phyloP scores from a whole-genome alignment of 441 rosid genomes.

The Biscutella laevigata region DNA sequence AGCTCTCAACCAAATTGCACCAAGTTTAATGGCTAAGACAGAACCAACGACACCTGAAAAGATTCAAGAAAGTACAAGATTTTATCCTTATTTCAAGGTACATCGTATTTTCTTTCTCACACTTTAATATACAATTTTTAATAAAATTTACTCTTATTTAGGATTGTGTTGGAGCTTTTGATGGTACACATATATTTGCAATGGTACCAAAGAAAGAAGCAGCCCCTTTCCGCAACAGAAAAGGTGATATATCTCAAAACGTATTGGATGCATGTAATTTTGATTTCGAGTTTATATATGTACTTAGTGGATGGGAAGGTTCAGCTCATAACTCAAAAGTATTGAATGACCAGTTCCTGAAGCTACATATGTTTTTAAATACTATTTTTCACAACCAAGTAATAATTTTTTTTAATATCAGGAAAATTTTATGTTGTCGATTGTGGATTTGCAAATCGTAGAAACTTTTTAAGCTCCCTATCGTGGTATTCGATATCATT shows the following conservation, averaged over 20 bases:
- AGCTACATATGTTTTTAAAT: too few relatives aligned
- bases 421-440: background rate
- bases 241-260: background rate
- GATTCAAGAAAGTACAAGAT: background rate
- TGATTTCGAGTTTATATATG: too few relatives aligned
- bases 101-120: background rate
- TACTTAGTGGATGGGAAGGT: background rate
- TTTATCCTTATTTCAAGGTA: background rate
- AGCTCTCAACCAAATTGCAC: background rate
- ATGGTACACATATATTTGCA: background rate
- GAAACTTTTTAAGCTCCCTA: background rate
- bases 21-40: background rate
- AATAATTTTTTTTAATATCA: too few relatives aligned
- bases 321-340: background rate
- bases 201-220: background rate
- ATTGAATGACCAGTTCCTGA: too few relatives aligned
- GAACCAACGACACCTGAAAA: background rate
- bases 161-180: background rate
- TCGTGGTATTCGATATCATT: background rate
- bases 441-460: background rate
- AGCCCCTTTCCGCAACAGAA: background rate
- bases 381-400: too few relatives aligned
- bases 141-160: background rate
- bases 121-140: background rate
- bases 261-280: background rate